A percentile compares a stretch with the other conserved stretches of the same genome.
Conservation (phyloP, 495 filamentous ascomycete genomes). For the Schizothecium vesticola region DNA sequence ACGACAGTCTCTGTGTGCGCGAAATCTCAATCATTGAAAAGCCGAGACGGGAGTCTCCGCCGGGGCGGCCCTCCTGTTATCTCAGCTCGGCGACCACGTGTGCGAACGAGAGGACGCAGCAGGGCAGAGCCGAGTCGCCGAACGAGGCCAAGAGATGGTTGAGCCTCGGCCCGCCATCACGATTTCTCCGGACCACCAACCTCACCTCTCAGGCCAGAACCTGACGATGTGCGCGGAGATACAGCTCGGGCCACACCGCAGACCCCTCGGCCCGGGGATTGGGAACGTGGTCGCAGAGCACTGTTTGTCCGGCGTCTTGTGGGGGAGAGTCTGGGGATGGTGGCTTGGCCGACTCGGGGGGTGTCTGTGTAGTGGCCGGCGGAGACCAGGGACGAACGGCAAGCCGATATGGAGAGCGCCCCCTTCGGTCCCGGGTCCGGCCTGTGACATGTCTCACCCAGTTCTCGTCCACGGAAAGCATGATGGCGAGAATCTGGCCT, state of each 20-base stretch:
- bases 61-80: neutral
- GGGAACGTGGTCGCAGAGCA: neutral
- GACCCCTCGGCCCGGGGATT: neutral
- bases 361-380: neutral
- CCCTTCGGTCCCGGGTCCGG: neutral
- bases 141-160: neutral
- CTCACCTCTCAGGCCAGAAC: neutral
- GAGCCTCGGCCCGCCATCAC: neutral
- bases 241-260: neutral
- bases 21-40: neutral
- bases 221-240: neutral
- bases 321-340: neutral
- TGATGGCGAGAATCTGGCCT: neutral
- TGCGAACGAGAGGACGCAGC: neutral
- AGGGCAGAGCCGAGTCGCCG: neutral
- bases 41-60: neutral
- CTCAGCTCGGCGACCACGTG: neutral
- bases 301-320: neutral
- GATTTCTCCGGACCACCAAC: neutral
- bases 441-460: neutral
- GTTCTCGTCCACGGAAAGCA: neutral
- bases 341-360: neutral
- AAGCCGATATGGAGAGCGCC: neutral
- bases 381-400: neutral
- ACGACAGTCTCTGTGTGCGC: neutral